Base-by-base conservation (phyloP, 345 rosid species). In the Arabidopsis arenosa region DNA sequence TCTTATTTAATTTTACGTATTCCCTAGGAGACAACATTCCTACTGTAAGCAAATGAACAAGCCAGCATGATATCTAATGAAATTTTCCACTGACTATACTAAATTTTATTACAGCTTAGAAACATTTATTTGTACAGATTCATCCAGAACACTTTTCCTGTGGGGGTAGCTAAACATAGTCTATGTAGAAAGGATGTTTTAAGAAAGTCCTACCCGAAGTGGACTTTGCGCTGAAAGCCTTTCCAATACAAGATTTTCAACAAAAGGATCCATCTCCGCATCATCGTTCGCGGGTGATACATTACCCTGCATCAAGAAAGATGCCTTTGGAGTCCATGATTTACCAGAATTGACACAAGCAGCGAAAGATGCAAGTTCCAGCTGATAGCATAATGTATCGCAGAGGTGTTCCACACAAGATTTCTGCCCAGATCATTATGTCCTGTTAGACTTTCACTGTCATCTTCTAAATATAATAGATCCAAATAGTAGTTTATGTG, bases 141-240 rank as follows among this genome's bases (percentile, higher is more conserved):
- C 10, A 17, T 67, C 59, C 12, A 49, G 61, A 75, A 68, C 17
- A 52, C 9, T 39, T 39, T 55, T 53, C 69, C 40, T 8, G 63
- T 68, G 63, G 15, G 45, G 36, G 36, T 21, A 40, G 55, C 41
- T 10, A 69, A 53, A 53, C 43, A 47, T 69, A 75, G 63, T 53
- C 4, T 75, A 47, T 52, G 56, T 26, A 40, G 5, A 33, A 14
- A 58, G 28, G 13, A 36, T 54, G 47, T 37, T 43, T 36, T 36
- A 64, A 64, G 58, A 63, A 68, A 63, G 36, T 21, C 85, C 79
- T 89, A 94, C 97, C 83, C 93, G 90, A 63, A 94, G 88, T 18
- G 98, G 95, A 89, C 96, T 88, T 78, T 94, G 98, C 62, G 81
- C 88, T 79, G 98, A 89, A 75, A 94, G 96, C 70, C 96, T 89